Conservation (phyloP, 768 basidiomycete species). For the Trametes maxima region DNA sequence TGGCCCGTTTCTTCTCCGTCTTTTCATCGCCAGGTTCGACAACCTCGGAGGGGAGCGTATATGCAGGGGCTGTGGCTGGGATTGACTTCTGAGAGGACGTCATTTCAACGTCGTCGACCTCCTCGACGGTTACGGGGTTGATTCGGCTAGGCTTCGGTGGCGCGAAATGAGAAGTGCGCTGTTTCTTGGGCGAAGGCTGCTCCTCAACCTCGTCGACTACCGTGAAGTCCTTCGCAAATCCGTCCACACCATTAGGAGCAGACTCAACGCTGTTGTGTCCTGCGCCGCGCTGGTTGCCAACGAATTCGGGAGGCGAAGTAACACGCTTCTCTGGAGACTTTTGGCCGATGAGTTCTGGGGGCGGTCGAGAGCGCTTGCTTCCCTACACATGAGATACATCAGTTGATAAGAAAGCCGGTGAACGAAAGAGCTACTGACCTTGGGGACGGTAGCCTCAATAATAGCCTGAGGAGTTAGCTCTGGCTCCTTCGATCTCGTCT, state of each 20-base stretch:
- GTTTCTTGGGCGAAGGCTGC: conserved; percentile 48
- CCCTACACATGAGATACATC: conserved; percentile 48
- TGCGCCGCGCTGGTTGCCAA: conserved; percentile 20
- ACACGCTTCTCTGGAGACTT: conserved; percentile 37
- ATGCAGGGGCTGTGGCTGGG: conserved; percentile 12
- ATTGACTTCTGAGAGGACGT: conserved; percentile 16
- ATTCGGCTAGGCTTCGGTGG: conserved; percentile 2
- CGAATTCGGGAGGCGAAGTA: conserved; percentile 9
- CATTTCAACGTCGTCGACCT: conserved; percentile 39
- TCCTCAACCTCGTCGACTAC: conserved; percentile 41
- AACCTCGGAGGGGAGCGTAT: conserved; percentile 40
- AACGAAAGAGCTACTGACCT: conserved; percentile 42
- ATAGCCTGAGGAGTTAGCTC: conserved; percentile 61
- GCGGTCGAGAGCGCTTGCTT: conserved; percentile 76
- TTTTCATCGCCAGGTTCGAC: conserved; percentile 40
- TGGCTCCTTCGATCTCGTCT: conserved; percentile 18
- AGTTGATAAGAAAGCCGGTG: neutral
- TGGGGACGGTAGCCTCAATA: conserved; percentile 78
- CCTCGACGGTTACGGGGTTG: conserved; percentile 30
- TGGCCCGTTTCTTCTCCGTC: conserved; percentile 15
- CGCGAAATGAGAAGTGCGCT: conserved; percentile 40
- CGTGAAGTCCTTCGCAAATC: conserved; percentile 12
- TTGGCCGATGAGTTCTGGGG: conserved; percentile 44
- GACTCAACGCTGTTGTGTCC: conserved; percentile 28
- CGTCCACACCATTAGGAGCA: conserved; percentile 23